A percentile compares a stretch with the other conserved stretches of the same genome.
Evolutionary conservation across 106 monocot genomes (phyloP).

Genomic region (Phalaenopsis aphrodite): DNA sequence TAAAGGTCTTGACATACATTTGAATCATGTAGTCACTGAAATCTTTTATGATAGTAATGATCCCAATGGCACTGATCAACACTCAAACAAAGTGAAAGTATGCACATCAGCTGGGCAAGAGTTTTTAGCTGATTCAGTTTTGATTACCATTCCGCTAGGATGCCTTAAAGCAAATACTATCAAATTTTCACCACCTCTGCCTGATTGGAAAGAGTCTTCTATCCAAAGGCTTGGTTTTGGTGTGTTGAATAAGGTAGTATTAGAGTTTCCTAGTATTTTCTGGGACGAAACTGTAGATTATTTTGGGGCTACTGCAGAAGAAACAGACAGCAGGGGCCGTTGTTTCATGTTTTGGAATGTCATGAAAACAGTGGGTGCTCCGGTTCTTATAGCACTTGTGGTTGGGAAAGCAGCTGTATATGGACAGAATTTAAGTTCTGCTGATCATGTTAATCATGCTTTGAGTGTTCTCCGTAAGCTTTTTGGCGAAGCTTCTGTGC

Average conservation of each 20-base stretch:
- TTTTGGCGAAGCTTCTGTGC: constrained; percentile 78
- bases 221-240: constrained; percentile 96
- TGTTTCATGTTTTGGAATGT: constrained; percentile 99
- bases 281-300: constrained; percentile 98
- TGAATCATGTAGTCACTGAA: constrained; percentile 74
- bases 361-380: constrained; percentile 88
- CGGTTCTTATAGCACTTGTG: constrained; percentile 94
- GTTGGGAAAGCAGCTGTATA: constrained; percentile 89
- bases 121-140: constrained; percentile 75
- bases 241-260: constrained; percentile 82
- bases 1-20: constrained; percentile 57
- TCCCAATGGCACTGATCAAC: constrained; percentile 9
- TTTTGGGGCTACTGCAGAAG: constrained; percentile 95
- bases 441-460: constrained; percentile 82
- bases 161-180: constrained; percentile 82
- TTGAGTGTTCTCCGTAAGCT: constrained; percentile 67
- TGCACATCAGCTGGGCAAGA: constrained; percentile 51
- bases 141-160: constrained; percentile 93
- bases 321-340: constrained; percentile 57
- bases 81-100: constrained; percentile 49
- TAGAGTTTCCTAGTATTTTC: constrained; percentile 87
- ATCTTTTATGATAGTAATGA: constrained; percentile 34
- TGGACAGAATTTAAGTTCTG: constrained; percentile 43
- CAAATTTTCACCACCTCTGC: constrained; percentile 72
- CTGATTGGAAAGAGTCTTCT: constrained; percentile 79